Base-by-base conservation (phyloP, 2,329 filamentous ascomycete species). In the Colletotrichum sp. region DNA sequence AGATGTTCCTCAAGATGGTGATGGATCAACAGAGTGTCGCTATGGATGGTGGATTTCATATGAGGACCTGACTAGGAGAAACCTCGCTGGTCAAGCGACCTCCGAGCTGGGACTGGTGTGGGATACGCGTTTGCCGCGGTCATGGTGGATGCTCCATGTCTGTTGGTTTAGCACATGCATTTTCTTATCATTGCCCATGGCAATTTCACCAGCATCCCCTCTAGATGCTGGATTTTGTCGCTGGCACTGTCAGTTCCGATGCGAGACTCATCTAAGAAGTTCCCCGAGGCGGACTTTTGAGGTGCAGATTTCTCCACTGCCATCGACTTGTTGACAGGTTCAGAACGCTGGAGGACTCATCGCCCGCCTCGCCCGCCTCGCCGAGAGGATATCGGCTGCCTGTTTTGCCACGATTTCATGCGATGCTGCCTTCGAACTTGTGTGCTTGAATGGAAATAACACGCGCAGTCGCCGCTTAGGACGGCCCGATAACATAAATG, bases 1-100 rank as follows among this genome's bases (percentile, higher is more conserved):
- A 75, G 70, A 73, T 73, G 64, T 68, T 75, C 43, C 73, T 48
- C 24, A 73, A 73, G 70, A 26, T 52, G 70, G 70, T 32, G 73
- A 73, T 69, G 32, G 73, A 75, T 75, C 70, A 73, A 58, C 70
- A 58, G 43, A 73, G 32, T 26, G 26, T 30, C 57, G 12, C 30
- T 67, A 43, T 48, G 64, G 26, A 48, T 34, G 70, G 43, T 48
- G 61, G 57, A 66, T 43, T 75, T 67, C 64, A 60, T 65, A 52
- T 68, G 64, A 73, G 70, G 30, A 21, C 21, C 52, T 30, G 55
- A 57, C 64, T 61, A 58, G 26, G 26, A 48, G 43, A 26, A 12
- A 10, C 58, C 34, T 57, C 66, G 18, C 67, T 63, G 34, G 58
- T 24, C 58, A 48, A 72, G 43, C 58, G 64, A 68, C 61, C 34